These are phyloP conservation scores for Trichophyton simii DNA, from an alignment of 2,329 filamentous ascomycete genomes.

Conservation along the genomic window DNA sequence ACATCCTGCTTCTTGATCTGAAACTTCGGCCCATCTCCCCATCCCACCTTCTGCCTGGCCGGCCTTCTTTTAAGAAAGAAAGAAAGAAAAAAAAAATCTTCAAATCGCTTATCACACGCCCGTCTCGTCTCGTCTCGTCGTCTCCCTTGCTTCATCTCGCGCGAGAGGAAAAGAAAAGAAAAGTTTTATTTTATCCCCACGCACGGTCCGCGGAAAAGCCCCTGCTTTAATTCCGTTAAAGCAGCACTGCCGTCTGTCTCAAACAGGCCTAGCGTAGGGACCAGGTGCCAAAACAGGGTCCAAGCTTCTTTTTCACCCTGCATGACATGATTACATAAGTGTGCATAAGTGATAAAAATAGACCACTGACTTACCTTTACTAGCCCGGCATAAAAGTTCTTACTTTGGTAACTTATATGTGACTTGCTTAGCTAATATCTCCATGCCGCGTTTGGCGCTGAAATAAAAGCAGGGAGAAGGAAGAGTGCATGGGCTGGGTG, in stretches of 20 bases:
- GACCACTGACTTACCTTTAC: not conserved
- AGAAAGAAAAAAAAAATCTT: not conserved
- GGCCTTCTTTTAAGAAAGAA: too few relatives aligned
- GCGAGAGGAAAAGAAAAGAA: not conserved
- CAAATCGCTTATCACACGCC: not conserved
- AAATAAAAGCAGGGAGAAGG: too few relatives aligned
- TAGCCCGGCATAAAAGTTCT: not conserved
- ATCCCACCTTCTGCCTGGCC: too few relatives aligned
- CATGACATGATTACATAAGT: not conserved
- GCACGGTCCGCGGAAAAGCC: slow-evolving; percentile 1
- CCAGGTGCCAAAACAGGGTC: not conserved
- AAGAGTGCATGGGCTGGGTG: too few relatives aligned
- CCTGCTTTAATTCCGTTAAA: not conserved
- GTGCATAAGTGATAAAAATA: not conserved
- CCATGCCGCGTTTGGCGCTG: slow-evolving; percentile 4
- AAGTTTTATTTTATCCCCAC: not conserved
- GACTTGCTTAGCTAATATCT: not conserved
- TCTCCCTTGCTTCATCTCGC: not conserved
- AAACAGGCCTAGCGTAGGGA: not conserved
- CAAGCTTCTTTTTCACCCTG: not conserved
- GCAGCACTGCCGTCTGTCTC: not conserved
- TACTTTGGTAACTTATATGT: not conserved
- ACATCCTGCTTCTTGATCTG: too few relatives aligned
- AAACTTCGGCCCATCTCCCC: too few relatives aligned
- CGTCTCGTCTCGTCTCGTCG: not conserved